Conservation (phyloP, 441 rosid genomes). For the Pelargonium myrrhifolium region DNA sequence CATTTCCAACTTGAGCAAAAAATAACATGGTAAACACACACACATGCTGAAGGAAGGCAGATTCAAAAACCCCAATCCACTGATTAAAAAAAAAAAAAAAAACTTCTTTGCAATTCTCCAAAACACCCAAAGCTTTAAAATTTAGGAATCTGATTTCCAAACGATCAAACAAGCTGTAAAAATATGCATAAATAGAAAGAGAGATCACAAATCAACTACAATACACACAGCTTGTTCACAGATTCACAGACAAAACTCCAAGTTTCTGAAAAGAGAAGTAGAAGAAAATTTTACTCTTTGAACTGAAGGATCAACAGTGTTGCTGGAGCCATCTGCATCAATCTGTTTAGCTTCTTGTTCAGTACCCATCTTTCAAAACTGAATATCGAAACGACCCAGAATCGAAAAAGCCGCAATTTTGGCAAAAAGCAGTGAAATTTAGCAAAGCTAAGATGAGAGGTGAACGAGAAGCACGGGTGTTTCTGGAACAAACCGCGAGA, state of each 20-base stretch:
- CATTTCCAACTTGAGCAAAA: no score
- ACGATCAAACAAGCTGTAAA: background rate
- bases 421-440: background rate
- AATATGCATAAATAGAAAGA: background rate
- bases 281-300: conserved; percentile 22
- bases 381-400: conserved; percentile 13
- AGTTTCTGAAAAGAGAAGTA: background rate
- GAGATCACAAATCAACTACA: background rate
- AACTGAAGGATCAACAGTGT: conserved; percentile 22
- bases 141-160: background rate
- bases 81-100: background rate
- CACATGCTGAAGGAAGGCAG: no score
- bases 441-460: background rate
- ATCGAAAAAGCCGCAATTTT: background rate
- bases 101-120: background rate
- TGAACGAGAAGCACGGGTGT: background rate
- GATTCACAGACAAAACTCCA: background rate
- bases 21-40: background rate
- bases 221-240: background rate
- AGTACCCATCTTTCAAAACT: conserved; percentile 29
- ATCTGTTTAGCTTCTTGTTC: conserved; percentile 20
- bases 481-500: background rate
- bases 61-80: background rate
- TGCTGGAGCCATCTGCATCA: background rate
- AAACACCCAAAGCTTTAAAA: background rate